Evolutionary conservation across 371 early-diverging fungal genomes (phyloP), one percentile per base, ranked within the genome.

Genomic region (Dentiscutata heterogama): DNA sequence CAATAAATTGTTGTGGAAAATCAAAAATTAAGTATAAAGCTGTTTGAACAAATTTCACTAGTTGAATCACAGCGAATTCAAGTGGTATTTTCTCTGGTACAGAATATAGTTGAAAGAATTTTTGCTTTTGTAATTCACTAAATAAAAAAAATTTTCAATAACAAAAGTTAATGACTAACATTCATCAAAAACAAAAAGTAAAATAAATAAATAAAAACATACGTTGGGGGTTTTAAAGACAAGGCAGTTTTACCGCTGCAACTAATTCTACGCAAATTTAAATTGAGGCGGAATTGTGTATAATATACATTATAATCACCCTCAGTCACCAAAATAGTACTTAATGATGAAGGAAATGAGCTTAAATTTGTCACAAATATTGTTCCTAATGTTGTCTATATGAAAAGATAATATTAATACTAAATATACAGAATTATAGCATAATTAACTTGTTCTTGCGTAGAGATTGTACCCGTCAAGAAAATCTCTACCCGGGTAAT

Each of bases 201-300:
- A 54, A 39, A 31, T 60, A 70, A 58, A 65, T 71, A 5, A 46
- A 71, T 13, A 16, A 25, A 18, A 60, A 50, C 83, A 71, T 88
- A 91, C 92, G 90, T 92, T 79, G 92, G 92, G 27, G 88, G 83
- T 46, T 86, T 88, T 46, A 92, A 87, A 46, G 90, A 91, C n/a
- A 93, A 86, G 8, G 93, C 90, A 61, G 91, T 91, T 63, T 92
- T 85, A 7, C 92, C 91, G 56, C 91, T 91, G 80, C 93, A 93
- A 67, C 91, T 91, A 67, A 90, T 87, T 71, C 91, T 85, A 78
- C 91, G 83, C 61, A 93, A 83, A 56, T 93, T 92, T 82, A 92
- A 89, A 78, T 92, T 93, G 39, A 92, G 86, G 84, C 88, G 90
- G 18, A 91, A 91, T 42, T 89, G 88, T 11, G 85, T 86, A 35